A percentile compares a stretch with the other conserved stretches of the same genome.
Conservation (phyloP, 331 rosid species). For the Acacia concinna region DNA sequence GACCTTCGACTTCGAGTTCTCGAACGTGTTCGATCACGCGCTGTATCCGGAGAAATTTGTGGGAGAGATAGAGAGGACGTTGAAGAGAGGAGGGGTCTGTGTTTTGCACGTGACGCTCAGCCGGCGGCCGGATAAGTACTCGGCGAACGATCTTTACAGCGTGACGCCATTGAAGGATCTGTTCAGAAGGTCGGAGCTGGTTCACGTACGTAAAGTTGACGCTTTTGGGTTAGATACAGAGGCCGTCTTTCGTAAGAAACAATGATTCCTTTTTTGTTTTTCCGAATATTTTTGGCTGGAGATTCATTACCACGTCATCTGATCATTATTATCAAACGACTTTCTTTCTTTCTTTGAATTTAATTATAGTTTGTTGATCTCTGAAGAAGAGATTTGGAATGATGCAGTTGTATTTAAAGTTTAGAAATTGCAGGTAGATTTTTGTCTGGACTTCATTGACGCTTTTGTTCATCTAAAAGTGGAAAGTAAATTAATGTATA, state of each 20-base stretch:
- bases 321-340: background rate
- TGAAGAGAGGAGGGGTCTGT: conserved; percentile 69
- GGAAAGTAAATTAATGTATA: background rate
- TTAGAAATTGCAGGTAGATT: background rate
- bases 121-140: conserved; percentile 70
- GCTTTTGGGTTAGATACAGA: conserved; percentile 92
- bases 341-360: background rate
- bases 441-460: background rate
- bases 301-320: background rate
- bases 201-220: conserved; percentile 63
- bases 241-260: conserved; percentile 57
- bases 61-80: conserved; percentile 81
- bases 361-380: background rate
- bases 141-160: conserved; percentile 85
- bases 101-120: conserved; percentile 73
- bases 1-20: conserved; percentile 83
- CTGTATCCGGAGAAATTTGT: conserved; percentile 74
- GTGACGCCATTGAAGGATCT: conserved; percentile 55
- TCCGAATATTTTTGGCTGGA: background rate
- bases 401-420: background rate
- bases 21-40: conserved; percentile 97
- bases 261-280: background rate
- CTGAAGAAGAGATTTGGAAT: background rate
- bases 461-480: background rate
- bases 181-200: conserved; percentile 50